A percentile compares a stretch with the other conserved stretches of the same genome.
Evolutionary conservation across 345 rosid genomes (phyloP).

Genomic region (Lagerstroemia speciosa): DNA sequence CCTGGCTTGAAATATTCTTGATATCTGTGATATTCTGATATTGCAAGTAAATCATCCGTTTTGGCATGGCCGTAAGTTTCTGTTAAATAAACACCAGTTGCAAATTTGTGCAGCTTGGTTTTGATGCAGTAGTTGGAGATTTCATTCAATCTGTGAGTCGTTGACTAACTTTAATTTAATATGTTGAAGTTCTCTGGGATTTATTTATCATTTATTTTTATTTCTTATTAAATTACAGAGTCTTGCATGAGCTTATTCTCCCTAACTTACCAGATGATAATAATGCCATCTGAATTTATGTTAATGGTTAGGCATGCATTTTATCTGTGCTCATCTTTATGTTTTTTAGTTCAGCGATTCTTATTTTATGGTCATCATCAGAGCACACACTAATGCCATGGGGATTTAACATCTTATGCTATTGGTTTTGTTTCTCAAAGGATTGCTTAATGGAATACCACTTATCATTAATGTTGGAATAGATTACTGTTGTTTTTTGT

Average conservation of each 20-base stretch:
- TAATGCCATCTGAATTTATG: neutral
- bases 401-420: neutral
- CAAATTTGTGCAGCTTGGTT: constrained; percentile 1
- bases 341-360: neutral
- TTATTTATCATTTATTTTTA: neutral
- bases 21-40: constrained; percentile 1
- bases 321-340: neutral
- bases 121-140: constrained; percentile 8
- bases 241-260: no score
- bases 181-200: neutral
- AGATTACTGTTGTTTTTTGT: neutral
- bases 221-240: constrained; percentile 16
- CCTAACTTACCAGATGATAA: no score
- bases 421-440: neutral
- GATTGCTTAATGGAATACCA: neutral
- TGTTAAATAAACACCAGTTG: neutral
- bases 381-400: neutral
- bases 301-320: neutral
- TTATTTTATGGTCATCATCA: neutral
- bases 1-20: constrained; percentile 20
- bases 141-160: constrained; percentile 9
- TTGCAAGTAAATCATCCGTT: constrained; percentile 10
- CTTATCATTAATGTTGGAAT: neutral
- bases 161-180: neutral
- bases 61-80: constrained; percentile 31